Base-by-base conservation (phyloP, 495 filamentous ascomycete genomes). In the Patellaria atrata region DNA sequence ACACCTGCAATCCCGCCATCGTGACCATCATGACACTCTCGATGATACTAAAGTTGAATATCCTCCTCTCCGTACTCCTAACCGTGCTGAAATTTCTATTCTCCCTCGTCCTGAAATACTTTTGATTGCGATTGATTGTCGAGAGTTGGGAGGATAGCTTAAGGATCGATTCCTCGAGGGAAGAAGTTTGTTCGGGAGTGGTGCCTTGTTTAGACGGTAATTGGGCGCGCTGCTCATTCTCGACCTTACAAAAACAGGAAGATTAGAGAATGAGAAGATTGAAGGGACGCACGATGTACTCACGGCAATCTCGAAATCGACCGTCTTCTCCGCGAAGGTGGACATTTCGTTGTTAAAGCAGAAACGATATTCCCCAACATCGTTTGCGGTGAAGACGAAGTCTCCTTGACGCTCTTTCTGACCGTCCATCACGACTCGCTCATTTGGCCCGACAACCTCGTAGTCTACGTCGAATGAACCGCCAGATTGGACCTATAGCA, bases 271-370 rank as follows among this genome's bases (percentile, higher is more conserved):
- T 23, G 25, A 27, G 11, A 33, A 38, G 33, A 28, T 37, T 45
- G 36, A 23, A 44, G 12, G 13, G 44, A 38, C n/a, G 38, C 44
- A 12, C 36, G 25, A 33, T 15, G 19, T 22, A 61, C 79, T 41
- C 63, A 94, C 89, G 45, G 89, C 70, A 55, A 99, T 94, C 62
- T 99, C 91, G 52, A 99, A 96, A 55, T 99, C 89, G 34, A 99
- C 86, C 60, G 87, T 75, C 61, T 99, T 99, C 63, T 99, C 91
- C 15, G 87, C 76, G 50, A 89, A 94, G 2, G 87, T 96, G 47
- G 81, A 89, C 81, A 96, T 93, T 50, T 92, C 82, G 50, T 96
- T 99, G 61, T 89, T 77, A 64, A 99, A 96, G 70, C 91, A 99
- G 60, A 96, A 94, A 36, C 72, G 71, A 61, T 96, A 96, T 50